These are phyloP conservation scores for Clonostachys solani DNA, from an alignment of 2,329 filamentous ascomycete genomes.

Conservation along the genomic window DNA sequence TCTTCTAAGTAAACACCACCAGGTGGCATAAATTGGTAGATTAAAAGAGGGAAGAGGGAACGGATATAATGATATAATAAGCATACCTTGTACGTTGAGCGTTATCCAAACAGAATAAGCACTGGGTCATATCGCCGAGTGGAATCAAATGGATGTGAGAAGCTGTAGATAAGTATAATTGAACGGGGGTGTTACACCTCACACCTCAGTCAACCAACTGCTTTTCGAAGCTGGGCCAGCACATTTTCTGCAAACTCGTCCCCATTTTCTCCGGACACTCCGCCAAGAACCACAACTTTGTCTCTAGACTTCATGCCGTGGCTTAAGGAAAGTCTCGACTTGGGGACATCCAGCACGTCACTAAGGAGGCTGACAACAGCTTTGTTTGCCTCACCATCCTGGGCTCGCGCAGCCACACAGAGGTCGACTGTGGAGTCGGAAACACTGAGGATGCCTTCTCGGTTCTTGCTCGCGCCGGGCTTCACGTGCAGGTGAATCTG, in stretches of 20 bases:
- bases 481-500: slow-evolving; percentile 65
- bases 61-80: too few relatives aligned
- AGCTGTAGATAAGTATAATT: too few relatives aligned
- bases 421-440: slow-evolving; percentile 55
- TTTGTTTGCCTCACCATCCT: slow-evolving; percentile 66
- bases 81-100: too few relatives aligned
- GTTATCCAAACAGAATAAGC: too few relatives aligned
- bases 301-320: slow-evolving; percentile 60
- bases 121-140: too few relatives aligned
- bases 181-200: background rate
- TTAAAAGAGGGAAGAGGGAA: too few relatives aligned
- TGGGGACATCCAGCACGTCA: slow-evolving; percentile 54
- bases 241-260: slow-evolving; percentile 16
- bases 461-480: slow-evolving; percentile 56
- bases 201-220: slow-evolving; percentile 6
- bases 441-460: slow-evolving; percentile 56
- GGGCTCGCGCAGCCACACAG: slow-evolving; percentile 60
- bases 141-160: too few relatives aligned
- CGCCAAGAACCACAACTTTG: slow-evolving; percentile 50
- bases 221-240: slow-evolving; percentile 17
- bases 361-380: slow-evolving; percentile 61
- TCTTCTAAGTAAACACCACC: too few relatives aligned
- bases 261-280: slow-evolving; percentile 21
- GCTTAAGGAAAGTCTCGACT: slow-evolving; percentile 58
- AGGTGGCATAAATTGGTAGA: too few relatives aligned